Percentiles rank a stretch among this genome's conserved stretches.
Evolutionary conservation across 148 eudicot genomes (phyloP).

Genomic region (Chenopodium formosanum): DNA sequence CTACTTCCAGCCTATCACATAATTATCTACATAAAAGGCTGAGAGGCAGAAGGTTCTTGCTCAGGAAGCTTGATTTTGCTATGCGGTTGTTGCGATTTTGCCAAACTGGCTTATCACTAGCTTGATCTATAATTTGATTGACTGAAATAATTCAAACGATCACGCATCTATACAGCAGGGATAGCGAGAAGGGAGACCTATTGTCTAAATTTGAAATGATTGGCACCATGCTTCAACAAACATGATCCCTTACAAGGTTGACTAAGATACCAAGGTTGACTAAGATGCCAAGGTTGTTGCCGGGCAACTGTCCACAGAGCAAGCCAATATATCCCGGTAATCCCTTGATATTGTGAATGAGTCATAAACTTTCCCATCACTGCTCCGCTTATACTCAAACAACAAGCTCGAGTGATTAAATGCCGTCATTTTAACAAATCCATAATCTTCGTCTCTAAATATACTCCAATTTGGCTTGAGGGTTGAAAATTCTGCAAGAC

Average conservation of each 20-base stretch:
- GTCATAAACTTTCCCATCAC: constrained; percentile 76
- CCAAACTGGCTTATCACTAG: not conserved
- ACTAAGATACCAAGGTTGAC: constrained; percentile 6
- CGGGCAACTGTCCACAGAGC: constrained; percentile 73
- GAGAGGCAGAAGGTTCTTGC: too few species aligned
- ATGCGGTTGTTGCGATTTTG: too few species aligned
- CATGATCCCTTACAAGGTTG: not conserved
- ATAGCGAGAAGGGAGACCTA: not conserved
- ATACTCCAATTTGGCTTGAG: constrained; percentile 68
- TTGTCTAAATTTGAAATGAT: not conserved
- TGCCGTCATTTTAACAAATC: constrained; percentile 80
- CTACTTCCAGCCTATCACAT: too few species aligned
- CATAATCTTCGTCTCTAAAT: constrained; percentile 72
- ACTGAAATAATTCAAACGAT: not conserved
- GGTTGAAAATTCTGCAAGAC: constrained; percentile 52
- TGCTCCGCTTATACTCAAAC: constrained; percentile 89
- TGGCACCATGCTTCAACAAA: not conserved
- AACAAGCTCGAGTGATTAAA: constrained; percentile 65
- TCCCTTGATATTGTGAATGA: constrained; percentile 73
- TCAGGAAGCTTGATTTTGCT: too few species aligned
- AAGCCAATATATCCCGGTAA: constrained; percentile 81
- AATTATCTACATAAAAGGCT: too few species aligned
- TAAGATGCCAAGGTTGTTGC: constrained; percentile 47
- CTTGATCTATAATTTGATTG: not conserved
- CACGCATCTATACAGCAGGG: not conserved